phyloP scores from a whole-genome alignment of 177 flowering plant genomes.

The Vitis hybrid region DNA sequence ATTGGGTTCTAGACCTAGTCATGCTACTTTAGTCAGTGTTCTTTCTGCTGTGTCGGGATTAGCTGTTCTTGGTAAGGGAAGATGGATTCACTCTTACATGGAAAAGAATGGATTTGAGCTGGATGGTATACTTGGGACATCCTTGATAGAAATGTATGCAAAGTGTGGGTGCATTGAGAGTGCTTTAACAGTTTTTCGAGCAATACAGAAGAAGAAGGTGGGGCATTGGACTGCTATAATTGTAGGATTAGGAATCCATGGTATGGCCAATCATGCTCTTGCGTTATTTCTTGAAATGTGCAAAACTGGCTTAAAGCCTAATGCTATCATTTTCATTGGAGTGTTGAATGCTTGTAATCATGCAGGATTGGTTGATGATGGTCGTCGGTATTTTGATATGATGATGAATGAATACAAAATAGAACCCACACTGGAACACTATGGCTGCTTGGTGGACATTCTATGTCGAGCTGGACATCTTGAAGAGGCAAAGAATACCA shows the following conservation, averaged over 20 bases:
- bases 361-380: conserved; percentile 23
- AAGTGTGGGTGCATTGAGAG: conserved; percentile 32
- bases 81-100: conserved; percentile 25
- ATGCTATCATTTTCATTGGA: conserved; percentile 23
- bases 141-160: conserved; percentile 30
- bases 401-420: conserved; percentile 22
- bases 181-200: conserved; percentile 20
- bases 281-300: conserved; percentile 21
- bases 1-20: conserved; percentile 17
- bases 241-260: conserved; percentile 24
- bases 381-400: conserved; percentile 14
- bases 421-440: conserved; percentile 25
- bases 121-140: conserved; percentile 27
- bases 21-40: conserved; percentile 21
- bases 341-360: conserved; percentile 31
- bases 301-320: conserved; percentile 17
- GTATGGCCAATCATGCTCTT: conserved; percentile 18
- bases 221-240: conserved; percentile 34
- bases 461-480: conserved; percentile 22
- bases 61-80: conserved; percentile 25
- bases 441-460: conserved; percentile 27
- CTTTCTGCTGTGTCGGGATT: conserved; percentile 26
- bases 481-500: conserved; percentile 20
- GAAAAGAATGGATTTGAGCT: conserved; percentile 16
- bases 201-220: conserved; percentile 23